These are phyloP conservation scores for Hansfordia pulvinata DNA, from an alignment of 2,329 filamentous ascomycete species.

Conservation along the genomic window DNA sequence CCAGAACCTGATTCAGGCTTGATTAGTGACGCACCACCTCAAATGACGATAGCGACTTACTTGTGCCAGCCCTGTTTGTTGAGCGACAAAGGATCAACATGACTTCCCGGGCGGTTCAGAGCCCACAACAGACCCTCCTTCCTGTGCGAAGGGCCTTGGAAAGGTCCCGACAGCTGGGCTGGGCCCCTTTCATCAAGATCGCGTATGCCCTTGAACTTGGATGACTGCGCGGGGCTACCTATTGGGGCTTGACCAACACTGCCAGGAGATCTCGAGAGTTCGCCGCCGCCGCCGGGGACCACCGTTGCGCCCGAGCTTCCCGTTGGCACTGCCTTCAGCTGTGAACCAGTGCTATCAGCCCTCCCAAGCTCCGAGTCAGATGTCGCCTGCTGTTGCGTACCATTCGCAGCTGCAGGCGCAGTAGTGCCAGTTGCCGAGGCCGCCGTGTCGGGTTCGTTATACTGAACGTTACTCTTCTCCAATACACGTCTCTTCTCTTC, in stretches of 20 bases:
- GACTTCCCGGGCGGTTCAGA: constrained; percentile 79
- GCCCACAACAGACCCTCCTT: constrained; percentile 96
- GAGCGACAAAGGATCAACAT: constrained; percentile 86
- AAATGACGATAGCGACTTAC: constrained; percentile 36
- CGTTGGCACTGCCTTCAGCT: constrained; percentile 38
- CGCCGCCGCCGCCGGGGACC: constrained; percentile 19
- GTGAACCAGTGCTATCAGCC: constrained; percentile 61
- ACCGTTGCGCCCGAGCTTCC: constrained; percentile 24
- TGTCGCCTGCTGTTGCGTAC: constrained; percentile 31
- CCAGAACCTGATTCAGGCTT: constrained; percentile 60
- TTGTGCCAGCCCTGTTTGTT: constrained; percentile 99
- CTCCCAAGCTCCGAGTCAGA: constrained; percentile 59
- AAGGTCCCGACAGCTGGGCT: constrained; percentile 33
- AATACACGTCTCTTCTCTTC: constrained; percentile 86
- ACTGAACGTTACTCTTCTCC: constrained; percentile 72
- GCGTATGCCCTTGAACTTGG: constrained; percentile 79
- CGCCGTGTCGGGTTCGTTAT: constrained; percentile 54
- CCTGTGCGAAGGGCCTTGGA: constrained; percentile 52
- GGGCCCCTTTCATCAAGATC: constrained; percentile 77
- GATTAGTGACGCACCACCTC: background rate
- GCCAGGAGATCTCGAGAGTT: constrained; percentile 44
- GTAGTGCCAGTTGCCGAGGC: constrained; percentile 22
- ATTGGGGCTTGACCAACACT: constrained; percentile 30
- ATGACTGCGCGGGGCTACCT: constrained; percentile 35
- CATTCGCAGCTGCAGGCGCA: constrained; percentile 25